Evolutionary conservation across 73 alveolate genomes (phyloP), one percentile per base, ranked within the genome.

Genomic region (Paramecium primaurelia): DNA sequence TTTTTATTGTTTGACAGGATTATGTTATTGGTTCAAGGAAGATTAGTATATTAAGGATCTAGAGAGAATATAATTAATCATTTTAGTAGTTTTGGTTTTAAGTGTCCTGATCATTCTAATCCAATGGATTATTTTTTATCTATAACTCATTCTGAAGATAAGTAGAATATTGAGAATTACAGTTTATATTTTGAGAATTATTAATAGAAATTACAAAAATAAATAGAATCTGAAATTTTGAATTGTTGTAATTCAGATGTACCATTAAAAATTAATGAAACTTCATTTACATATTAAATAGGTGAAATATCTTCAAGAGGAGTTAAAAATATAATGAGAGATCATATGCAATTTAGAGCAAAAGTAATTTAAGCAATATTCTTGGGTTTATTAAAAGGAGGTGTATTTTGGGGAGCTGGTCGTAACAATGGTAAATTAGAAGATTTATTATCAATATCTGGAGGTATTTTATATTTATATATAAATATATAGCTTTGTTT

Each of bases 1-100:
- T 93, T 58, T 47, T 32, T 28, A 60, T 58, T 87, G 30, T 93
- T 93, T 91, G 96, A 93, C 22, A 25, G 85, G n/a, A 44, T 93
- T 40, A 88, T 93, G 96, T 94, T 93, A 16, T 47, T 93, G 9
- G 86, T 73, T 42, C 34, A 93, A 36, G 96, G 96, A 3, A 34
- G 28, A 34, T n/a, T 93, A 22, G 83, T 92, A 22, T 93, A 90
- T 59, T 37, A 93, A 64, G 95, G 95, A 28, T 42, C 83, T 2
- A 36, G 80, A 77, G 94, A 40, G 8, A 58, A 22, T 30, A 36
- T 80, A 0, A 25, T 80, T 8, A 64, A 80, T 10, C 36, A 88
- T 45, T 88, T 88, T 38, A 60, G 30, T 22, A 44, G 59, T 5
- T 69, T 88, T 25, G 94, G 94, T 2, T 88, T 71, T 58, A 71